A percentile compares a stretch with the other conserved stretches of the same genome.
Evolutionary conservation across 176 grass and related monocot species (phyloP).

Genomic region (Zoysia pacifica): DNA sequence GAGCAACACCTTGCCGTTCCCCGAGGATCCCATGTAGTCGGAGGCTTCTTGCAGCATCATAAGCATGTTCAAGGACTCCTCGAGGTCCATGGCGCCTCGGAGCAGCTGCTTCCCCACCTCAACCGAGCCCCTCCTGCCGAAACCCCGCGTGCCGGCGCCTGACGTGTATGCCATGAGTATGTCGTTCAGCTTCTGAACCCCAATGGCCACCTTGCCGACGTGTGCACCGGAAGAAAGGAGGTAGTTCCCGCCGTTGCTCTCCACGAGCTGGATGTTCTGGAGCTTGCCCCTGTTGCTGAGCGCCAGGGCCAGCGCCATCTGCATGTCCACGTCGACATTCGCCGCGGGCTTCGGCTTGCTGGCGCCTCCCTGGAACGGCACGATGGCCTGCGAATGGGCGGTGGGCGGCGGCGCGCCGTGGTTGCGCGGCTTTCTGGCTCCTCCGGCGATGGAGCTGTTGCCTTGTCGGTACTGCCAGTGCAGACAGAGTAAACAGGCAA

Average conservation of each 20-base stretch:
- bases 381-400: conserved; percentile 48
- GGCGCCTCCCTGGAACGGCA: conserved; percentile 56
- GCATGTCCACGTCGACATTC: conserved; percentile 53
- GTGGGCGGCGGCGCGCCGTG: neutral
- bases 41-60: conserved; percentile 82
- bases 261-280: conserved; percentile 69
- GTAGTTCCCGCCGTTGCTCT: conserved; percentile 42
- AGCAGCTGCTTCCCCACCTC: conserved; percentile 53
- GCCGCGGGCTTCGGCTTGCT: conserved; percentile 18
- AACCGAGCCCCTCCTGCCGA: conserved; percentile 37
- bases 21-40: conserved; percentile 61
- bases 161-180: conserved; percentile 61
- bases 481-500: conserved; percentile 12
- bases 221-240: conserved; percentile 45
- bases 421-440: conserved; percentile 39
- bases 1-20: conserved; percentile 58
- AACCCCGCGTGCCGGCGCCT: neutral
- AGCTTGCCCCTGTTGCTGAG: conserved; percentile 84
- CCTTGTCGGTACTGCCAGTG: conserved; percentile 23
- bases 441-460: conserved; percentile 30
- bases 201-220: conserved; percentile 52
- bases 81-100: conserved; percentile 77
- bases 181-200: conserved; percentile 75
- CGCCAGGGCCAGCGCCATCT: conserved; percentile 86
- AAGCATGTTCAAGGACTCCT: conserved; percentile 85